Conservation (phyloP, 2,329 filamentous ascomycete genomes). For the Cytospora paraplurivora region DNA sequence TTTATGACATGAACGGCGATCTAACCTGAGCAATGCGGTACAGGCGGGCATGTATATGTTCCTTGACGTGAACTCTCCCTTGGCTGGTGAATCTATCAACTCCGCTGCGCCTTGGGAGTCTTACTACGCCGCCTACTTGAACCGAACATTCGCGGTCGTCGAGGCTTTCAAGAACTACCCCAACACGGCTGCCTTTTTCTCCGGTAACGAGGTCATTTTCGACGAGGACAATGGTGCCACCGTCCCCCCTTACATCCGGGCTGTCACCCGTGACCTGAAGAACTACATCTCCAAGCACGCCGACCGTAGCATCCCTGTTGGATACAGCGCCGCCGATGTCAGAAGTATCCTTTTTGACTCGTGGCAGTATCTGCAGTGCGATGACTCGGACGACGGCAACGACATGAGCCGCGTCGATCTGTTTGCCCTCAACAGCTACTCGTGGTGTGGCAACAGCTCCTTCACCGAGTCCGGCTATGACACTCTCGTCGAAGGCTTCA, state of each 20-base stretch:
- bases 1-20: not conserved
- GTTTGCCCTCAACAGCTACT: slow-evolving; percentile 78
- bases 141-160: slow-evolving; percentile 67
- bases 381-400: slow-evolving; percentile 52
- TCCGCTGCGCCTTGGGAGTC: slow-evolving; percentile 58
- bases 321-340: slow-evolving; percentile 81
- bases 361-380: slow-evolving; percentile 75
- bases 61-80: slow-evolving; percentile 68
- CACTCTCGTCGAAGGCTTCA: slow-evolving; percentile 63
- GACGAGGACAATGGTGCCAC: slow-evolving; percentile 58
- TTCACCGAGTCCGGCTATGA: slow-evolving; percentile 59
- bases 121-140: slow-evolving; percentile 63
- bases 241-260: slow-evolving; percentile 72
- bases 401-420: slow-evolving; percentile 64
- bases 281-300: slow-evolving; percentile 75
- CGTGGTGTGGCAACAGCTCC: slow-evolving; percentile 61
- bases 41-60: slow-evolving; percentile 69
- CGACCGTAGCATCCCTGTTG: slow-evolving; percentile 70
- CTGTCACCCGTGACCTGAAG: slow-evolving; percentile 78
- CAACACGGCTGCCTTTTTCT: slow-evolving; percentile 73
- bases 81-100: slow-evolving; percentile 59
- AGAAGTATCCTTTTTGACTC: slow-evolving; percentile 71
- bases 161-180: slow-evolving; percentile 69
- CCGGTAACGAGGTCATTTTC: slow-evolving; percentile 78
- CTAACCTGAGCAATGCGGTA: not conserved